A percentile compares a stretch with the other conserved stretches of the same genome.
Conservation (phyloP, 1,284 basidiomycete genomes). For the Mrakiaceae sp. region DNA sequence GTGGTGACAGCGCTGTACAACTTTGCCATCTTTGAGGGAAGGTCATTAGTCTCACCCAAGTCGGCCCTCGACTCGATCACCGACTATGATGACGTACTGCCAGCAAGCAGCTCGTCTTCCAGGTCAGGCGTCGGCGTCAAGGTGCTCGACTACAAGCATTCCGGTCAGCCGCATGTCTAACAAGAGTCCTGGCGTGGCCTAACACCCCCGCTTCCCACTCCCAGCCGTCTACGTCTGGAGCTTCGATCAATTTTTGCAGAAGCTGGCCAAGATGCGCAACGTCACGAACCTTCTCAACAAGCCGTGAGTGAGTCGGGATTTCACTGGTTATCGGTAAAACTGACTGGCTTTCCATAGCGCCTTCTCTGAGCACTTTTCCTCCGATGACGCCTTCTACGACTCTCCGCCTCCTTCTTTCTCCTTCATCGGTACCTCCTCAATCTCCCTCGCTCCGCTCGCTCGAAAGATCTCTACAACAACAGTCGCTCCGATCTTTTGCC, state of each 20-base stretch:
- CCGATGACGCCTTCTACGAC: conserved; percentile 86
- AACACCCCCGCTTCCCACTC: not conserved
- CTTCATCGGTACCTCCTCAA: conserved; percentile 75
- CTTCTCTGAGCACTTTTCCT: conserved; percentile 84
- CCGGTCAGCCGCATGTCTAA: not conserved
- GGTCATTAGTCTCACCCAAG: conserved; percentile 43
- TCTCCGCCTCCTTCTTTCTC: conserved; percentile 72
- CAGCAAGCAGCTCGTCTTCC: too few species aligned
- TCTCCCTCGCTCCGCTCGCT: conserved; percentile 71
- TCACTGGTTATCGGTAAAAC: not conserved
- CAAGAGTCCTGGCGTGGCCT: not conserved
- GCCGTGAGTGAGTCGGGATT: conserved; percentile 37
- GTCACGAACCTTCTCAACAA: conserved; percentile 83
- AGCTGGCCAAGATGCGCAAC: conserved; percentile 87
- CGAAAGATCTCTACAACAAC: conserved; percentile 63
- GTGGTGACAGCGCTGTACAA: conserved; percentile 47
- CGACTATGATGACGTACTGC: too few species aligned
- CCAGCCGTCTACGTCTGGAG: conserved; percentile 81
- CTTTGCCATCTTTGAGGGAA: conserved; percentile 49
- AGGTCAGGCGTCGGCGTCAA: conserved; percentile 79
- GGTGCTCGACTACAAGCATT: conserved; percentile 51
- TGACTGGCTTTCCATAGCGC: conserved; percentile 31
- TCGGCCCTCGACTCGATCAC: conserved; percentile 42
- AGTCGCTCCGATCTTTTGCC: conserved; percentile 74
- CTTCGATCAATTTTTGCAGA: conserved; percentile 71